These are phyloP conservation scores for Pleurotus ostreatus DNA, from an alignment of 768 basidiomycete species.

Conservation along the genomic window DNA sequence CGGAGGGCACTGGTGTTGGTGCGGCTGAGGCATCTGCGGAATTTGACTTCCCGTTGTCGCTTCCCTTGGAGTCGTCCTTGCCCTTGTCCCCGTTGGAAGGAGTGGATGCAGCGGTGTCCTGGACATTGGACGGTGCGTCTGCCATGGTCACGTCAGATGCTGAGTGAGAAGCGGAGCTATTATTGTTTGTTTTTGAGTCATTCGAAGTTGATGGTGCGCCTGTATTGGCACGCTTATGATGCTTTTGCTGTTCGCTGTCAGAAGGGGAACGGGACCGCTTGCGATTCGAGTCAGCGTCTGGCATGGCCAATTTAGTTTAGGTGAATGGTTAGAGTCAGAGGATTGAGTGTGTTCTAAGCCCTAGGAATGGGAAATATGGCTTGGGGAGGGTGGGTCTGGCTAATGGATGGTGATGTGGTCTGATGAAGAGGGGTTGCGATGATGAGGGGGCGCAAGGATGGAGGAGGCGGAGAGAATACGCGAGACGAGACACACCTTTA, in stretches of 20 bases:
- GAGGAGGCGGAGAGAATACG: slow-evolving; percentile 29
- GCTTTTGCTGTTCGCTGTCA: slow-evolving; percentile 75
- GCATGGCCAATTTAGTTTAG: slow-evolving; percentile 68
- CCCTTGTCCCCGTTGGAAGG: slow-evolving; percentile 40
- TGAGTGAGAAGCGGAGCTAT: slow-evolving; percentile 38
- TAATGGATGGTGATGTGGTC: slow-evolving; percentile 37
- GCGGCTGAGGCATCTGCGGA: slow-evolving; percentile 44
- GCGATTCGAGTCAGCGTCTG: slow-evolving; percentile 81
- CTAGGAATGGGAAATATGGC: slow-evolving; percentile 23
- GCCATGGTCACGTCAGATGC: slow-evolving; percentile 60
- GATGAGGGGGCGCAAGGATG: slow-evolving; percentile 58
- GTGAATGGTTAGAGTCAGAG: slow-evolving; percentile 23
- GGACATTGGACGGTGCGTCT: slow-evolving; percentile 41
- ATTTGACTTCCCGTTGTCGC: slow-evolving; percentile 34
- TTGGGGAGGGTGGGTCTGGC: slow-evolving; percentile 37
- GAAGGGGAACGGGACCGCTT: slow-evolving; percentile 87
- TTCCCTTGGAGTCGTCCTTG: slow-evolving; percentile 37
- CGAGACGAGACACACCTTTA: slow-evolving; percentile 29
- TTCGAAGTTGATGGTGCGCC: slow-evolving; percentile 61
- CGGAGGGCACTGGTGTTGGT: slow-evolving; percentile 58
- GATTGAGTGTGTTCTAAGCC: slow-evolving; percentile 23
- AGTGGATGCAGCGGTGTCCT: slow-evolving; percentile 57
- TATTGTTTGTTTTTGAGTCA: slow-evolving; percentile 47
- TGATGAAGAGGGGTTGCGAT: slow-evolving; percentile 48
- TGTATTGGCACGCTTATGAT: slow-evolving; percentile 81